These are phyloP conservation scores for Spergularia azorica DNA, from an alignment of 179 eudicot species.

Conservation along the genomic window DNA sequence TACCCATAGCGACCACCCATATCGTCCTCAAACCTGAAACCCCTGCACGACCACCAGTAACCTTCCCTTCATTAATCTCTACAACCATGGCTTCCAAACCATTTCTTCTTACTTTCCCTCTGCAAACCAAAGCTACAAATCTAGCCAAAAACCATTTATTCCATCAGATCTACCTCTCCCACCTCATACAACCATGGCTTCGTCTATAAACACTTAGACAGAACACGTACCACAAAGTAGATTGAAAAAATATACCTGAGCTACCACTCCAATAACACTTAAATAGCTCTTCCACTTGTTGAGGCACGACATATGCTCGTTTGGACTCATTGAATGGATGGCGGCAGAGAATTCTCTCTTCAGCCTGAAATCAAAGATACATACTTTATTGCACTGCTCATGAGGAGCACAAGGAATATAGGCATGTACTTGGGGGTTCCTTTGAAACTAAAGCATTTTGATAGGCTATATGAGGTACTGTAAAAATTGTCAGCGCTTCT, in stretches of 20 bases:
- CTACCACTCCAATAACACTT: constrained; percentile 93
- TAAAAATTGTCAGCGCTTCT: background rate
- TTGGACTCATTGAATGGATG: constrained; percentile 96
- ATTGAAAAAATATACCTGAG: constrained; percentile 46
- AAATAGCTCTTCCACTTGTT: constrained; percentile 89
- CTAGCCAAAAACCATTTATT: too few relatives aligned
- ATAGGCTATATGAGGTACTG: background rate
- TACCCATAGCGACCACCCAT: too few relatives aligned
- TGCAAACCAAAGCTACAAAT: too few relatives aligned
- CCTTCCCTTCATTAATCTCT: too few relatives aligned
- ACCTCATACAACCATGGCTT: too few relatives aligned
- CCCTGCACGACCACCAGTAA: too few relatives aligned
- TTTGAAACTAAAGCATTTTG: background rate
- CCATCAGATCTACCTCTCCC: too few relatives aligned
- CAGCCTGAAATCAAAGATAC: constrained; percentile 42
- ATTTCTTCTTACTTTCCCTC: too few relatives aligned
- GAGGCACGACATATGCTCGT: constrained; percentile 95
- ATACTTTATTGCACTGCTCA: background rate
- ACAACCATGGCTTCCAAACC: too few relatives aligned
- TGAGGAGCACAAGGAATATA: background rate
- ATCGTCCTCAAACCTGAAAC: too few relatives aligned
- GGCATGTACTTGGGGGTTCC: background rate
- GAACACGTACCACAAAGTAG: background rate
- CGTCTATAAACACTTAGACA: too few relatives aligned
- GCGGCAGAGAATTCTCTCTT: constrained; percentile 82